phyloP scores from a whole-genome alignment of 495 filamentous ascomycete species.

The Lentithecium fluviatile region DNA sequence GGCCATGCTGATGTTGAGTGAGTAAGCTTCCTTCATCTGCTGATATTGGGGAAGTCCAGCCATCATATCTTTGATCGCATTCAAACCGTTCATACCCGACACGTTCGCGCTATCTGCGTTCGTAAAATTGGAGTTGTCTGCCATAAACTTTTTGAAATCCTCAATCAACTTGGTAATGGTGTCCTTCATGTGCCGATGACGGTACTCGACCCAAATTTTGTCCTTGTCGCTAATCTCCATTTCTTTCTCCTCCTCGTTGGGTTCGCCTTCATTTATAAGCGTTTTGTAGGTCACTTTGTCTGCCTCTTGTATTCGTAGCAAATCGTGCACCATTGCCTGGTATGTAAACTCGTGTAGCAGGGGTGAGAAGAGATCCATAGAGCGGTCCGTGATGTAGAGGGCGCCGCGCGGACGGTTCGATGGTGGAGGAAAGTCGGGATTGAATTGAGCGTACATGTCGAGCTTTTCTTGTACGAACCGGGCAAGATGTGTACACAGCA shows the following conservation, averaged over 20 bases:
- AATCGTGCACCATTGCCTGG: conserved; percentile 94
- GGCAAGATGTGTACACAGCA: conserved; percentile 82
- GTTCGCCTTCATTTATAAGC: conserved; percentile 65
- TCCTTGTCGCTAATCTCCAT: conserved; percentile 88
- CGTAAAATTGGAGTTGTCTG: conserved; percentile 91
- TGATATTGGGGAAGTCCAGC: conserved; percentile 92
- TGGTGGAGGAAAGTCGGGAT: conserved; percentile 78
- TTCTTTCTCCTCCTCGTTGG: conserved; percentile 74
- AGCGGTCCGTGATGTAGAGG: conserved; percentile 83
- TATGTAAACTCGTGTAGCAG: conserved; percentile 96
- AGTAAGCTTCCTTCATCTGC: conserved; percentile 91
- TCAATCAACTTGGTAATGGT: conserved; percentile 88
- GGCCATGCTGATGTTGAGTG: conserved; percentile 95
- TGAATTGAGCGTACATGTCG: conserved; percentile 77
- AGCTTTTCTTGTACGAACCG: conserved; percentile 89
- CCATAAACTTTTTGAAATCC: conserved; percentile 88
- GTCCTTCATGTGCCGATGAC: conserved; percentile 97
- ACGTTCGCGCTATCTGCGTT: conserved; percentile 63
- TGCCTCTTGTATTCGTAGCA: conserved; percentile 80
- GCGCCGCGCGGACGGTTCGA: conserved; percentile 78
- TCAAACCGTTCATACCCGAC: conserved; percentile 75
- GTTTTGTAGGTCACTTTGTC: conserved; percentile 87
- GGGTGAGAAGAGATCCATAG: conserved; percentile 86
- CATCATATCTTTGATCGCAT: conserved; percentile 95
- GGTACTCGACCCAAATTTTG: conserved; percentile 87